Base-by-base conservation (phyloP, 345 rosid species). In the Geranium brycei region DNA sequence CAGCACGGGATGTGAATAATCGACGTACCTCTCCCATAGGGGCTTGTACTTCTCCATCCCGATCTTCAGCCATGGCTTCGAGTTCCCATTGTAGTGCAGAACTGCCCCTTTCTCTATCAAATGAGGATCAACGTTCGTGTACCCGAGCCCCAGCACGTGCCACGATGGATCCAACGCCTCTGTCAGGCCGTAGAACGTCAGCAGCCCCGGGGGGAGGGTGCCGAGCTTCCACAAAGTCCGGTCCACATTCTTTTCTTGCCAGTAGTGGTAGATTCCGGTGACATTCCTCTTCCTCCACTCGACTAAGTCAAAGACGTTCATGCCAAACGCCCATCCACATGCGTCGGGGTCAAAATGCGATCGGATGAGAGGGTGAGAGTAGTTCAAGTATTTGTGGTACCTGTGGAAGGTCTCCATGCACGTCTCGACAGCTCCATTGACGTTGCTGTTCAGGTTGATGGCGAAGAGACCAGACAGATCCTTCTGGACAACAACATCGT, bases 381-480 rank as follows among this genome's bases (percentile, higher is more conserved):
- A 91, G 69, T 88, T 88, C 78, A 91, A 60, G 75, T 91, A 88
- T 72, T 86, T 85, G 40, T 84, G 89, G 74, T 91, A 88, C 64
- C 97, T 78, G 67, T 91, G 97, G 72, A 91, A 91, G 0, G 93
- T 91, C 72, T 88, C 97, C 96, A 88, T 91, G 85, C 97, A 91
- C 0, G 97, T 91, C 84, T 91, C 97, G 0, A 91, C 97, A n/a
- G 97, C 97, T 61, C 97, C 97, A 68, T 86, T 88, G 18, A 91
- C 97, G 40, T 88, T 91, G 30, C 84, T 80, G 62, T 88, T 88
- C 76, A 88, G 75, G 66, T 91, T 79, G 8, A 82, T 60, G 8
- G 88, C 78, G 79, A 91, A 91, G 66, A 91, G 75, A 62, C 72
- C 70, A 11, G 91, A 78, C 64, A 91, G 75, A 65, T 91, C 97